Conservation (phyloP, 2,329 filamentous ascomycete genomes). For the Aspergillus ruber region DNA sequence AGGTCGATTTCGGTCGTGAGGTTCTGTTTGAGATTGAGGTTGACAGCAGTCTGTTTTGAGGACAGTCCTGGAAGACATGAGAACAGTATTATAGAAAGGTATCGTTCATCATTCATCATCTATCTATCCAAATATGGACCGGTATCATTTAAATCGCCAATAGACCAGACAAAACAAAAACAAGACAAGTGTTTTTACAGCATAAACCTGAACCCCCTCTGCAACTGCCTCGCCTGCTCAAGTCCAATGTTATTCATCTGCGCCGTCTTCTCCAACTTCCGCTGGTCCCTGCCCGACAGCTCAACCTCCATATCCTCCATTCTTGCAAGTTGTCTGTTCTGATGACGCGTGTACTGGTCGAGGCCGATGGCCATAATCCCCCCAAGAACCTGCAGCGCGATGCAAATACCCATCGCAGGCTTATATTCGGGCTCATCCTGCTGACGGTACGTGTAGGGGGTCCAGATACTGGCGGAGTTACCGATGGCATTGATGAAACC, state of each 20-base stretch:
- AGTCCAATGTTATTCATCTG: conserved; percentile 44
- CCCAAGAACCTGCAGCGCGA: conserved; percentile 26
- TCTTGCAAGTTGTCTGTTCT: conserved; percentile 41
- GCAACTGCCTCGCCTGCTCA: conserved; percentile 40
- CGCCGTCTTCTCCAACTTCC: conserved; percentile 40
- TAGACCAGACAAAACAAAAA: too few species aligned
- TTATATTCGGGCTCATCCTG: conserved; percentile 31
- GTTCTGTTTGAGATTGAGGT: too few species aligned
- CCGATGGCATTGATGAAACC: conserved; percentile 47
- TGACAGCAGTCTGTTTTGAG: too few species aligned
- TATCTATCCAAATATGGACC: too few species aligned
- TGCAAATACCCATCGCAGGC: conserved; percentile 31
- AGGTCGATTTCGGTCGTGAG: too few species aligned
- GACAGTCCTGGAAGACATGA: too few species aligned
- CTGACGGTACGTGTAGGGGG: conserved; percentile 39
- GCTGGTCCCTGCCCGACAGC: conserved; percentile 40
- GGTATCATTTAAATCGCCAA: too few species aligned
- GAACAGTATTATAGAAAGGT: too few species aligned
- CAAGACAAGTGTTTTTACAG: conserved; percentile 18
- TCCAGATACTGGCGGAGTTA: conserved; percentile 44
- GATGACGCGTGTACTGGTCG: conserved; percentile 23
- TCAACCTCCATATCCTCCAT: conserved; percentile 21
- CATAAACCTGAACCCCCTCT: conserved; percentile 47
- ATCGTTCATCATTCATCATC: too few species aligned
- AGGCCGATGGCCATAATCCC: conserved; percentile 21